Percentiles rank a stretch among this genome's conserved stretches.
Evolutionary conservation across 495 filamentous ascomycete species (phyloP).

Genomic region (Rhypophila decipiens): DNA sequence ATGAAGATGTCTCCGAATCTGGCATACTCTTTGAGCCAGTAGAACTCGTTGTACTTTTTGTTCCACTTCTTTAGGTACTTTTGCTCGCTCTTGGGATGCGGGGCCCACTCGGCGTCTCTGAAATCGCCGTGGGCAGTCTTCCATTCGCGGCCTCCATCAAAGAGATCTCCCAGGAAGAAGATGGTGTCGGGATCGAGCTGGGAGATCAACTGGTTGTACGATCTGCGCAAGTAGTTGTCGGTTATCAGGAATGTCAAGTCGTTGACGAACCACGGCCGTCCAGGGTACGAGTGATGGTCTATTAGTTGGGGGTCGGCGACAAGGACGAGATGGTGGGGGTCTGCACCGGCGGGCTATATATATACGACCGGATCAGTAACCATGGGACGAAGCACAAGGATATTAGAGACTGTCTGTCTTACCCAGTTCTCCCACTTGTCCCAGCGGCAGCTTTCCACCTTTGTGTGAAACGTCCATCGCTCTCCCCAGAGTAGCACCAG

Average conservation of each 20-base stretch:
- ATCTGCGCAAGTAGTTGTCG: slow-evolving; percentile 80
- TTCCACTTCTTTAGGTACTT: slow-evolving; percentile 60
- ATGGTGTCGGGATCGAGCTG: slow-evolving; percentile 71
- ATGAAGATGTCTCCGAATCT: slow-evolving; percentile 77
- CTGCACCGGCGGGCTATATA: slow-evolving; percentile 61
- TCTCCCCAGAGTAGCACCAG: slow-evolving; percentile 82
- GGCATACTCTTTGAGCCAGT: slow-evolving; percentile 76
- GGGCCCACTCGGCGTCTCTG: slow-evolving; percentile 53
- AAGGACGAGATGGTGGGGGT: slow-evolving; percentile 79
- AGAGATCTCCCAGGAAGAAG: slow-evolving; percentile 89
- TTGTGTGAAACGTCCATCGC: slow-evolving; percentile 62
- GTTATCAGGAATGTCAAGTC: slow-evolving; percentile 74
- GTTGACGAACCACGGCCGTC: slow-evolving; percentile 81
- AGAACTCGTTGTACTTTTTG: slow-evolving; percentile 62
- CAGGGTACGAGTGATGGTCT: slow-evolving; percentile 94
- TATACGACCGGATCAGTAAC: slow-evolving; percentile 1
- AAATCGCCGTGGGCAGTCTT: slow-evolving; percentile 54
- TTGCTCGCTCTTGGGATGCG: slow-evolving; percentile 41
- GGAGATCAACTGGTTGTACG: slow-evolving; percentile 64
- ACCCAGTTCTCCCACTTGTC: slow-evolving; percentile 89
- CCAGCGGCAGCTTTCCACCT: slow-evolving; percentile 72
- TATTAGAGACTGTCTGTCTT: slow-evolving; percentile 27
- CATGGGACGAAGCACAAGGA: neutral
- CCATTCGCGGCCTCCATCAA: slow-evolving; percentile 97
- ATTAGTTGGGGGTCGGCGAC: slow-evolving; percentile 97